Evolutionary conservation across 768 basidiomycete genomes (phyloP).

Genomic region (Exidia glandulosa): DNA sequence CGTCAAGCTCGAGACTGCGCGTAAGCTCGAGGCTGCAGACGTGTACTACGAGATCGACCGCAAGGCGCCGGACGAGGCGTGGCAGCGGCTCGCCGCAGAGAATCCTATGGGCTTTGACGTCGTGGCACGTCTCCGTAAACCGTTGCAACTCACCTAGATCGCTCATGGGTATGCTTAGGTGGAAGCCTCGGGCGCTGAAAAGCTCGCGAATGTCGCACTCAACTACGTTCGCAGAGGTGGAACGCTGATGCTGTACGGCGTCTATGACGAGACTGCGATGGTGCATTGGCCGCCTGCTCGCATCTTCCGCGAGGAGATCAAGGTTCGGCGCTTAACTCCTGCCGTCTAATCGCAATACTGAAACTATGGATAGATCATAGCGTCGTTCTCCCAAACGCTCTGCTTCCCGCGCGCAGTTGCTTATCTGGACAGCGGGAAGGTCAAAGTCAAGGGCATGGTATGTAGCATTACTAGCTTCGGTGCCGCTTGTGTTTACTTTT

Average conservation of each 20-base stretch:
- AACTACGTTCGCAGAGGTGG: slow-evolving; percentile 82
- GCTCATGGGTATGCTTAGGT: slow-evolving; percentile 16
- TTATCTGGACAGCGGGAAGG: slow-evolving; percentile 79
- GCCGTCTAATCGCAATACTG: background rate
- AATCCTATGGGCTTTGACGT: slow-evolving; percentile 86
- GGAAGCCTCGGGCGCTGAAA: slow-evolving; percentile 76
- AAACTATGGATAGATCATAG: slow-evolving; percentile 53
- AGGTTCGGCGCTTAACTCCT: slow-evolving; percentile 18
- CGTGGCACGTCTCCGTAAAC: slow-evolving; percentile 30
- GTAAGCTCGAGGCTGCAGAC: slow-evolving; percentile 65
- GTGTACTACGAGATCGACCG: slow-evolving; percentile 82
- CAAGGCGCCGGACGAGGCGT: slow-evolving; percentile 61
- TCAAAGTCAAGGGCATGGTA: slow-evolving; percentile 74
- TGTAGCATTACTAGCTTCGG: background rate
- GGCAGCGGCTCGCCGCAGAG: slow-evolving; percentile 67
- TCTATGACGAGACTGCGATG: slow-evolving; percentile 75
- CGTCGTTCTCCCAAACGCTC: slow-evolving; percentile 79
- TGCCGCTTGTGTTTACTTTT: slow-evolving; percentile 23
- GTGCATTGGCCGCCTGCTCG: slow-evolving; percentile 83
- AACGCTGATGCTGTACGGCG: slow-evolving; percentile 81
- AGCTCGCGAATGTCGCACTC: slow-evolving; percentile 78
- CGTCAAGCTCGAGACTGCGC: slow-evolving; percentile 81
- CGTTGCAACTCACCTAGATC: slow-evolving; percentile 1
- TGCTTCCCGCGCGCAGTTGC: slow-evolving; percentile 88
- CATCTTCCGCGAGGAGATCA: slow-evolving; percentile 66